A percentile compares a stretch with the other conserved stretches of the same genome.
Evolutionary conservation across 2,329 filamentous ascomycete genomes (phyloP).

Genomic region (Fusarium sp.): DNA sequence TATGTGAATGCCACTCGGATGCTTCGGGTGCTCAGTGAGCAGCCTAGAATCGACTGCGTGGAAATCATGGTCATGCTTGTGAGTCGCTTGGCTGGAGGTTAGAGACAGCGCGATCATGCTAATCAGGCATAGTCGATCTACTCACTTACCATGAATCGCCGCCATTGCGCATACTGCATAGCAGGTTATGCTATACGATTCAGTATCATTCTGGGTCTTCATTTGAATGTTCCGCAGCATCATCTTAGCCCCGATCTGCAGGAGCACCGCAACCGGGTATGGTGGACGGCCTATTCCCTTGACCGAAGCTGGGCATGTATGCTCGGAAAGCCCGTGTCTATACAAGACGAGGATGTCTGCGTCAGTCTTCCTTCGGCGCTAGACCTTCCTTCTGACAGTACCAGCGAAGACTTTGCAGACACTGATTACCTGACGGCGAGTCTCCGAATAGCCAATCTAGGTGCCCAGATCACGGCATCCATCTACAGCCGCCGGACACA

Average conservation of each 20-base stretch:
- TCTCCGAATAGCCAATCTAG: constrained; percentile 54
- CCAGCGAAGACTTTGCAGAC: constrained; percentile 48
- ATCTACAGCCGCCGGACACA: constrained; percentile 49
- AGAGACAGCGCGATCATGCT: background rate
- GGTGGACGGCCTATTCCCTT: constrained; percentile 59
- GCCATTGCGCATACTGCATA: constrained; percentile 58
- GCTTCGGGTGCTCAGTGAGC: constrained; percentile 55
- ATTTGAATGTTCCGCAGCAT: constrained; percentile 52
- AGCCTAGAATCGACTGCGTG: constrained; percentile 58
- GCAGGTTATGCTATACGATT: constrained; percentile 60
- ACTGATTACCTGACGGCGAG: constrained; percentile 49
- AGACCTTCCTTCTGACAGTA: constrained; percentile 1
- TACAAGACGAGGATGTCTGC: constrained; percentile 63
- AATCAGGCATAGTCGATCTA: constrained; percentile 54
- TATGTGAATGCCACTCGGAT: constrained; percentile 56
- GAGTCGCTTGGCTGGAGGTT: constrained; percentile 19
- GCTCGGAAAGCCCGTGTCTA: constrained; percentile 62
- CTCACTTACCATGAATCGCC: constrained; percentile 58
- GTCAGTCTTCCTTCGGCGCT: constrained; percentile 57
- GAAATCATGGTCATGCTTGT: constrained; percentile 60
- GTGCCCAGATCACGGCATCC: constrained; percentile 43
- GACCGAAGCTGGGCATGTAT: constrained; percentile 64
- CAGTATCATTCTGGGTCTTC: constrained; percentile 58
- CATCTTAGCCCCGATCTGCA: constrained; percentile 49
- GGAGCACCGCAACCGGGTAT: constrained; percentile 57